Evolutionary conservation across 2,329 filamentous ascomycete species (phyloP), one percentile per base, ranked within the genome.

Genomic region (Aureobasidium subglaciale): DNA sequence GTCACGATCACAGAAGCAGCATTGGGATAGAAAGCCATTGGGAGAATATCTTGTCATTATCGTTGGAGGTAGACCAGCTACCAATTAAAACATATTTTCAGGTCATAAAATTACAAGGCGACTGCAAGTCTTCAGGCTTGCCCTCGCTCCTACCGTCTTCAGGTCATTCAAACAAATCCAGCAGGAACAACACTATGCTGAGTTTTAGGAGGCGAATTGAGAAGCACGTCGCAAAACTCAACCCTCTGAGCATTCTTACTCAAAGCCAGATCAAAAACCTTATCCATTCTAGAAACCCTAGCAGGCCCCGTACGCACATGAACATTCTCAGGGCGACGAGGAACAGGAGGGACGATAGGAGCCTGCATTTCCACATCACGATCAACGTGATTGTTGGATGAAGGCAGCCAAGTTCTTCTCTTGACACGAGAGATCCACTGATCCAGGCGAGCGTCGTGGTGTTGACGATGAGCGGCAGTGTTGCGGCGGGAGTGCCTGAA

Each of bases 291-390:
- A 7, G 43, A 25, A 10, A 48, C 43, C 20, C 30, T 35, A 9
- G 43, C 15, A 35, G 43, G 30, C 10, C 30, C 43, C 16, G 30
- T 4, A 2, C 43, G 29, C 1, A 35, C 20, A 34, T 10, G 4
- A 0, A 15, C 43, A 16, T 4, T 45, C 9, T 25, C 30, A 13
- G 29, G 43, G 16, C 6, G 29, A n/a, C 30, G 18, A 24, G 30
- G 43, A 18, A 35, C 18, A 15, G 10, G 4, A 34, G 43, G 30
- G 10, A 24, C 37, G 24, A 22, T 13, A 11, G 30, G 30, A 35
- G 25, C 43, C 35, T 48, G 43, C 30, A 48, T 48, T 9, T 48
- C 43, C 7, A 48, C 30, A 48, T 48, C 43, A 45, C 42, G 25
- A 5, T 45, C 27, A 18, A 46, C 11, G 20, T 20, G 20, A 10